Evolutionary conservation across 805 yeast genomes (phyloP), one percentile per base, ranked within the genome.

Genomic region (Metschnikowia cerradonensis): DNA sequence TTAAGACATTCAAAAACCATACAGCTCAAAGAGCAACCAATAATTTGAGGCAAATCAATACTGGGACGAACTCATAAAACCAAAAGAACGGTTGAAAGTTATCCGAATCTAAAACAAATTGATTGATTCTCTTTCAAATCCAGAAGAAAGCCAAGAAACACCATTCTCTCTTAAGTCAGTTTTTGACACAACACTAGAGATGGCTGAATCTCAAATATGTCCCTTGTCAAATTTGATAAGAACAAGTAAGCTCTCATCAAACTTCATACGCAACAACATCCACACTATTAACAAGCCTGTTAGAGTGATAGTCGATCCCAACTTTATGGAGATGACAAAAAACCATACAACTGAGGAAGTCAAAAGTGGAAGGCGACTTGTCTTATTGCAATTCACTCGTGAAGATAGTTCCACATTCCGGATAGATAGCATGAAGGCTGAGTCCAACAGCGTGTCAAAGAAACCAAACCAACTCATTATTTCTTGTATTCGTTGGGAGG

Each of bases 401-500:
- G 54, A 76, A 53, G 49, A 47, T 19, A 33, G 45, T 30, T 47
- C 52, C 39, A 45, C 52, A 2, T 53, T 55, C 36, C 55, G 50
- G 34, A 49, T 55, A 35, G 41, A 41, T 15, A 45, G 50, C 23
- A 22, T 44, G 22, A 32, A 48, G 5, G 53, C 52, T 15, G 50
- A 17, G 68, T 79, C 33, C 61, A 66, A 20, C 75, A 78, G 52
- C 56, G 63, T 33, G 67, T 79, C 2, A 68, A 71, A 39, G 45
- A 64, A 39, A 64, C 66, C 31, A 60, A 70, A 72, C 4, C 69
- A 68, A 45, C 75, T 80, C 6, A 77, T 80, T 15, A 73, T 83
- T 17, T 76, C 82, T 17, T 84, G 90, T 61, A 82, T 84, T 32
- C 74, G 71, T 60, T 82, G 86, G 83, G 65, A 68, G 38, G 80